Conservation (phyloP, 768 basidiomycete species). For the Phanerochaete sordida region DNA sequence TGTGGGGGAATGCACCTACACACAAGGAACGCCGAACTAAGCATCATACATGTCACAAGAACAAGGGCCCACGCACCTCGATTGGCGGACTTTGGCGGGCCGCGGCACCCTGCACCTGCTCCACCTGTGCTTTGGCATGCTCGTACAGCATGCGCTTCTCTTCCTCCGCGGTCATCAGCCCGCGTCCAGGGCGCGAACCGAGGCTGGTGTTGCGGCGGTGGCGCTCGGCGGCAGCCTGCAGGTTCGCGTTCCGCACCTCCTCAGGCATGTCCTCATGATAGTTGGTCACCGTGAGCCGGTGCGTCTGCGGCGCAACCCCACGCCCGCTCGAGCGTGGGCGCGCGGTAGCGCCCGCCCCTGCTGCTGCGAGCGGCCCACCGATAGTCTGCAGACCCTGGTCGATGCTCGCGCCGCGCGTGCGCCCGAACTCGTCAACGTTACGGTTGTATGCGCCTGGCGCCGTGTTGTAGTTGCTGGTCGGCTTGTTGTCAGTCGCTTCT, state of each 20-base stretch:
- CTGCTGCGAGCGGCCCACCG: constrained; percentile 7
- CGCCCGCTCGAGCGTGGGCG: constrained; percentile 7
- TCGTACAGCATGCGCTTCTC: constrained; percentile 43
- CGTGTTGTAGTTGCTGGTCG: constrained; percentile 27
- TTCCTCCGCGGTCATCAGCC: constrained; percentile 36
- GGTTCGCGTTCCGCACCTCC: constrained; percentile 10
- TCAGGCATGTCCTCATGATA: constrained; percentile 16
- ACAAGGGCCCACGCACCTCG: constrained; percentile 12
- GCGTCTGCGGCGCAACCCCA: not conserved
- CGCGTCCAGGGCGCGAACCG: not conserved
- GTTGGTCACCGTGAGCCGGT: constrained; percentile 15
- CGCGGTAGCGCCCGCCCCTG: not conserved
- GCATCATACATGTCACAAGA: not conserved
- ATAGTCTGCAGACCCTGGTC: constrained; percentile 21
- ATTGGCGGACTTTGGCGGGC: constrained; percentile 23
- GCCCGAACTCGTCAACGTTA: constrained; percentile 24
- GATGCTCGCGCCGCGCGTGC: constrained; percentile 10
- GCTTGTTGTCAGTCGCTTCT: constrained; percentile 10
- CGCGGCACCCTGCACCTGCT: constrained; percentile 33
- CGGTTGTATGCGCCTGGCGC: constrained; percentile 20
- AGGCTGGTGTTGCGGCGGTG: constrained; percentile 4
- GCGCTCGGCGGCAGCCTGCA: not conserved
- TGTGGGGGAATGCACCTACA: constrained; percentile 5
- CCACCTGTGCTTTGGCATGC: constrained; percentile 35
- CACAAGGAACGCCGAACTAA: constrained; percentile 1